Evolutionary conservation across 2,329 filamentous ascomycete species (phyloP).

Genomic region (Aspergillus sp.): DNA sequence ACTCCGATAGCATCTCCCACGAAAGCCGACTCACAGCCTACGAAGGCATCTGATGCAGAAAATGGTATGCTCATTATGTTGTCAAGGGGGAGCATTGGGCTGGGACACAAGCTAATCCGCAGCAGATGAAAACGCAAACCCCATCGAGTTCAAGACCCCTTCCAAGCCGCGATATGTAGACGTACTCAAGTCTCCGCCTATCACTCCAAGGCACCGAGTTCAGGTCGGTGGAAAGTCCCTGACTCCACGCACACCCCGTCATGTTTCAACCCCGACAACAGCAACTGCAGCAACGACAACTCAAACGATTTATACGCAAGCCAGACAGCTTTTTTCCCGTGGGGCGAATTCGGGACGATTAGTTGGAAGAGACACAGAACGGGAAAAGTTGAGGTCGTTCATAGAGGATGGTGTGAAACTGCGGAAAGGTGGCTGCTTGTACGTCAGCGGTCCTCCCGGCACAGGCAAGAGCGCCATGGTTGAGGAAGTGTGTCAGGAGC

Average conservation of each 20-base stretch:
- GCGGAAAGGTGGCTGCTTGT: conserved; percentile 69
- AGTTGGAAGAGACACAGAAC: conserved; percentile 66
- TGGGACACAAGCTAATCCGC: conserved; percentile 2
- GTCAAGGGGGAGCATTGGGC: not conserved
- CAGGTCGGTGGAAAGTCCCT: conserved; percentile 66
- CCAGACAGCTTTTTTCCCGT: conserved; percentile 77
- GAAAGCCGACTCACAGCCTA: conserved; percentile 41
- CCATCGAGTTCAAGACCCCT: conserved; percentile 38
- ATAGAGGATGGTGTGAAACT: conserved; percentile 55
- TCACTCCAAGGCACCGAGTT: conserved; percentile 77
- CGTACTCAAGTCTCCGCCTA: conserved; percentile 60
- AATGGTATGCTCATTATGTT: conserved; percentile 20
- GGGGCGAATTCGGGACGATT: conserved; percentile 66
- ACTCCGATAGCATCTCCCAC: conserved; percentile 38
- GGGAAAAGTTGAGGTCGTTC: conserved; percentile 59
- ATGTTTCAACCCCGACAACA: conserved; percentile 58
- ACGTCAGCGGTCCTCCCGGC: conserved; percentile 90
- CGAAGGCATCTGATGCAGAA: conserved; percentile 27
- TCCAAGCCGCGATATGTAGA: conserved; percentile 60
- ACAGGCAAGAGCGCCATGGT: conserved; percentile 96
- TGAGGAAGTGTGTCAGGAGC: conserved; percentile 61
- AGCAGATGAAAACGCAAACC: conserved; percentile 38
- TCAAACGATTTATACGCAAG: conserved; percentile 76
- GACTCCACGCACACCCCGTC: conserved; percentile 70
- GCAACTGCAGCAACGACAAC: conserved; percentile 18